Evolutionary conservation across 345 rosid genomes (phyloP).

Genomic region (Lagerstroemia speciosa): DNA sequence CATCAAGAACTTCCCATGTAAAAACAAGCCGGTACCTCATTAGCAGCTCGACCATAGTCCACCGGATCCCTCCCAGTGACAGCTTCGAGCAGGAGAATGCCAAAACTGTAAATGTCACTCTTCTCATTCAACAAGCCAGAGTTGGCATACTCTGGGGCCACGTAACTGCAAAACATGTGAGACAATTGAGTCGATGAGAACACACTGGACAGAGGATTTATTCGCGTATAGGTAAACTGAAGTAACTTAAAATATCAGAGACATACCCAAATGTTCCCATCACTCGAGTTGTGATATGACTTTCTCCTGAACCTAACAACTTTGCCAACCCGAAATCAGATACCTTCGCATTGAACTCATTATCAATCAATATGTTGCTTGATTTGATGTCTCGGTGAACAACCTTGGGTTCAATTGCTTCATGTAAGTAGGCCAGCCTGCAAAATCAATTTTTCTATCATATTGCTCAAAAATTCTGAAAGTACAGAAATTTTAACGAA

Average conservation of each 20-base stretch:
- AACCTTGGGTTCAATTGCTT: slow-evolving; percentile 97
- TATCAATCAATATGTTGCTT: slow-evolving; percentile 89
- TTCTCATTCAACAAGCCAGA: slow-evolving; percentile 84
- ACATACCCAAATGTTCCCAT: slow-evolving; percentile 99
- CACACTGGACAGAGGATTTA: slow-evolving; percentile 9
- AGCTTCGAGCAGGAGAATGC: slow-evolving; percentile 84
- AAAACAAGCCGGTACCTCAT: slow-evolving; percentile 41
- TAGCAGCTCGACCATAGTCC: slow-evolving; percentile 82
- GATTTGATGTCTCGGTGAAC: slow-evolving; percentile 94
- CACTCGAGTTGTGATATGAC: slow-evolving; percentile 91
- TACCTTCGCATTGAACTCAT: slow-evolving; percentile 75
- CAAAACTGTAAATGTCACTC: slow-evolving; percentile 93
- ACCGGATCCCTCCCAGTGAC: slow-evolving; percentile 95
- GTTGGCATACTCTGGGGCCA: slow-evolving; percentile 96
- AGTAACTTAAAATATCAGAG: slow-evolving; percentile 3
- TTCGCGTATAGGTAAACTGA: background rate
- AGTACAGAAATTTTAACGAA: background rate
- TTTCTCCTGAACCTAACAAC: slow-evolving; percentile 80
- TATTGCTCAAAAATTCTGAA: background rate
- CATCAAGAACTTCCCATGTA: background rate
- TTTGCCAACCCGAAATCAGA: slow-evolving; percentile 98
- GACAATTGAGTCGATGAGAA: background rate
- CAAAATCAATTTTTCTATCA: slow-evolving; percentile 8
- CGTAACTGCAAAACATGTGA: slow-evolving; percentile 52
- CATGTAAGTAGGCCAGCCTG: slow-evolving; percentile 97